These are phyloP conservation scores for Microbotryum silenes-acaulis DNA, from an alignment of 1,284 basidiomycete species.

Conservation along the genomic window DNA sequence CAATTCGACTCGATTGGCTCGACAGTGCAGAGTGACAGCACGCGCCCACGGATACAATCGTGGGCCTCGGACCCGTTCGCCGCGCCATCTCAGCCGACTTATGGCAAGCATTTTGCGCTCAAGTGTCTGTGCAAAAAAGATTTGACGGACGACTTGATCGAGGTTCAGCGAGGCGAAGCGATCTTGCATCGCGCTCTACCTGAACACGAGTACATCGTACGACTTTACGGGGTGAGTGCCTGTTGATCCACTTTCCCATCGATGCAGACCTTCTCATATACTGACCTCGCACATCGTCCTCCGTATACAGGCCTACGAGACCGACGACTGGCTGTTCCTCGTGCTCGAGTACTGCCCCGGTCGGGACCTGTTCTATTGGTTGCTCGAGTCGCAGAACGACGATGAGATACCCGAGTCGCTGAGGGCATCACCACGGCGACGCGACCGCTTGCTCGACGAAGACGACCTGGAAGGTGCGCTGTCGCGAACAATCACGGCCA, in stretches of 20 bases:
- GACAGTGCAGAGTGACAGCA: slow-evolving; percentile 14
- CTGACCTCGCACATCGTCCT: not conserved
- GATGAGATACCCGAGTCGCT: not conserved
- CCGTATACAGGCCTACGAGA: slow-evolving; percentile 62
- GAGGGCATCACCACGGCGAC: no score
- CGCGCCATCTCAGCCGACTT: slow-evolving; percentile 38
- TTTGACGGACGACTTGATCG: slow-evolving; percentile 74
- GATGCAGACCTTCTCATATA: not conserved
- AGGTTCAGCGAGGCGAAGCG: slow-evolving; percentile 83
- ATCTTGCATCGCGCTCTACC: slow-evolving; percentile 90
- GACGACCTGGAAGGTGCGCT: slow-evolving; percentile 20
- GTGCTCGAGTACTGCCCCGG: slow-evolving; percentile 90
- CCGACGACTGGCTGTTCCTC: slow-evolving; percentile 67
- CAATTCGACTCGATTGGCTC: slow-evolving; percentile 19
- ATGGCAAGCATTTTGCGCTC: slow-evolving; percentile 85
- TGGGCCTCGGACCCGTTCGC: slow-evolving; percentile 24
- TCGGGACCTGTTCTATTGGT: slow-evolving; percentile 84
- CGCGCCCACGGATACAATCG: slow-evolving; percentile 44
- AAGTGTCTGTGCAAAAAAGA: slow-evolving; percentile 93
- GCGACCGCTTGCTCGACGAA: not conserved
- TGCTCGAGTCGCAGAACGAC: slow-evolving; percentile 53
- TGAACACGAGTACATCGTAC: slow-evolving; percentile 88
- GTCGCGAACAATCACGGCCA: slow-evolving; percentile 28
- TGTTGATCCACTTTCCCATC: not conserved
- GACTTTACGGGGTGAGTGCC: slow-evolving; percentile 54